Conservation (phyloP, 768 basidiomycete genomes). For the Lactarius vividus region DNA sequence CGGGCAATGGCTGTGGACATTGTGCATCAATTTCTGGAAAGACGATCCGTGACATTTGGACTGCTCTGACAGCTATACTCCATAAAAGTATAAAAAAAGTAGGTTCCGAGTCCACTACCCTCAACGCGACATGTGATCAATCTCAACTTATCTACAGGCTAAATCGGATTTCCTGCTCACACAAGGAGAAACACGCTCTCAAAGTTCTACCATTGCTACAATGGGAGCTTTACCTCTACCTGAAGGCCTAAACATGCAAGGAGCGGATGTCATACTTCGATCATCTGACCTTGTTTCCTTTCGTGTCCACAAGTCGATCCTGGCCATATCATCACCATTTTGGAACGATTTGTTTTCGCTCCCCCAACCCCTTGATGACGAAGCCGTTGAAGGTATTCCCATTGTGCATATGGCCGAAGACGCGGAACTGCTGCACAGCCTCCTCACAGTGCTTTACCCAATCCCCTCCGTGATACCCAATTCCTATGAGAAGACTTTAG, state of each 20-base stretch:
- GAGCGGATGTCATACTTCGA: no score
- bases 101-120: background rate
- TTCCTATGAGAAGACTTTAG: background rate
- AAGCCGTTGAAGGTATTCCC: background rate
- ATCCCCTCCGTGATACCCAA: background rate
- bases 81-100: background rate
- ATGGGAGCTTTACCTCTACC: background rate
- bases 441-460: conserved; percentile 5
- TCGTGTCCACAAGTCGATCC: conserved; percentile 4
- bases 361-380: background rate
- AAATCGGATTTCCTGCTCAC: background rate
- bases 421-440: background rate
- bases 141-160: background rate
- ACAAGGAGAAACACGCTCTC: background rate
- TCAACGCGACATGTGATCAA: background rate
- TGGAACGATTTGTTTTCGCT: conserved; percentile 1
- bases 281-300: background rate
- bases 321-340: conserved; percentile 1
- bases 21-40: background rate
- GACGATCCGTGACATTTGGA: background rate
- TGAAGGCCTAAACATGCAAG: no score
- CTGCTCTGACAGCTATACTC: background rate
- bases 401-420: background rate
- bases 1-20: background rate
- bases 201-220: background rate